Base-by-base conservation (phyloP, 139 green algal species). In the Diplosphaera chodatii region DNA sequence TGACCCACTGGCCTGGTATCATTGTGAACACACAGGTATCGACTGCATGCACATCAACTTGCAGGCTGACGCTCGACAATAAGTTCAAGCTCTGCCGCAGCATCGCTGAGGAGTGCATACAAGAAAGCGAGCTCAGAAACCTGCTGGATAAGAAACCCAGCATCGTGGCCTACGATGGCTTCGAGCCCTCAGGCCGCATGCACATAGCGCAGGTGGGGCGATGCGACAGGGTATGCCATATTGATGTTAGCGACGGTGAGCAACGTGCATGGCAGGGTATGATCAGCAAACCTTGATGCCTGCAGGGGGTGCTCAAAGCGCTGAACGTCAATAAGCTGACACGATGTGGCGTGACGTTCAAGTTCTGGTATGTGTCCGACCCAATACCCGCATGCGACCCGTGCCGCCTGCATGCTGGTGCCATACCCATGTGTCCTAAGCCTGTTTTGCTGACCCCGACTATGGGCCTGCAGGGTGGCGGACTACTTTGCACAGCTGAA, bases 281-380 rank as follows among this genome's bases (percentile, higher is more conserved):
- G n/a, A 31, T 29, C 5, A 66, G 16, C 16, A 13, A 55, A 27
- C 15, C 1, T 23, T 40, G 25, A 2, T 32, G 27, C 3, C 0
- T 77, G 67, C 84, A 97, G 86, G 96, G 96, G 63, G 95, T 99
- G 30, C 87, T 99, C 83, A 99, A 99, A 81, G 91, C 88, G 30
- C 85, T 99, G 33, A 99, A 99, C 72, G 95, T 99, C 22, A 99
- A 99, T 84, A 97, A 97, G 82, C 88, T 99, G 0, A 98, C 95
- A 23, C 90, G 92, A 78, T 87, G 83, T 21, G 94, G 93, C 13
- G 91, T 92, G 59, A 90, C 81, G 16, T 99, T 99, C 88, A 98
- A 98, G 78, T 97, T 97, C 80, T 96, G 92, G 91, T 87, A 68
- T 20, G 37, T 10, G 10, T 48, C 8, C 37, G 37, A 6, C n/a